Percentiles rank a stretch among this genome's conserved stretches.
phyloP scores from a whole-genome alignment of 1,284 basidiomycete genomes.

The Austropuccinia psidii region DNA sequence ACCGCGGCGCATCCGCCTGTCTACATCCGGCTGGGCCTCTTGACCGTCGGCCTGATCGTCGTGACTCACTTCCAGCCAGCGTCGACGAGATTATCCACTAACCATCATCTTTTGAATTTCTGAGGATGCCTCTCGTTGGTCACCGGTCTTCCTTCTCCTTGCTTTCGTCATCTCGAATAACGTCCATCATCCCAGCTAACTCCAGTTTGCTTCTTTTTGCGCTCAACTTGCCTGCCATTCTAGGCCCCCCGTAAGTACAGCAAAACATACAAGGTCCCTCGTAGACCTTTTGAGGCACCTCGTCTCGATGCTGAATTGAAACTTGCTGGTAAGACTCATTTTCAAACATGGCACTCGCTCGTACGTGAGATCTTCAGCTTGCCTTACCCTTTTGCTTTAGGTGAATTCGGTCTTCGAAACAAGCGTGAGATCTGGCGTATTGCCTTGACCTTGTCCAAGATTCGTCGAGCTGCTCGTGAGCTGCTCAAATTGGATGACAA shows the following conservation, averaged over 20 bases:
- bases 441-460: constrained; percentile 95
- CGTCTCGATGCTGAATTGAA: constrained; percentile 99
- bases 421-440: constrained; percentile 99
- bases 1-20: no score
- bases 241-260: constrained; percentile 78
- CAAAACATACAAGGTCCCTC: constrained; percentile 97
- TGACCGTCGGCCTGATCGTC: no score
- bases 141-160: neutral
- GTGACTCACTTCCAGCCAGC: no score
- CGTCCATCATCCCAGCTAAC: neutral
- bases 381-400: constrained; percentile 67
- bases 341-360: neutral
- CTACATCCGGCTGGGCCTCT: no score
- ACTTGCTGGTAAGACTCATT: constrained; percentile 52
- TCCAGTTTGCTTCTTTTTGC: neutral
- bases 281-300: constrained; percentile 92
- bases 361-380: neutral
- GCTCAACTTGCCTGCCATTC: neutral
- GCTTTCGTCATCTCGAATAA: neutral
- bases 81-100: no score
- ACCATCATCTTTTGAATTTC: neutral
- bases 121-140: constrained; percentile 36
- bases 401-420: constrained; percentile 99
- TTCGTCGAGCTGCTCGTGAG: constrained; percentile 99
- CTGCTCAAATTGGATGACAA: constrained; percentile 99